Base-by-base conservation (phyloP, 2,329 filamentous ascomycete genomes). In the Lanzia echinophila region DNA sequence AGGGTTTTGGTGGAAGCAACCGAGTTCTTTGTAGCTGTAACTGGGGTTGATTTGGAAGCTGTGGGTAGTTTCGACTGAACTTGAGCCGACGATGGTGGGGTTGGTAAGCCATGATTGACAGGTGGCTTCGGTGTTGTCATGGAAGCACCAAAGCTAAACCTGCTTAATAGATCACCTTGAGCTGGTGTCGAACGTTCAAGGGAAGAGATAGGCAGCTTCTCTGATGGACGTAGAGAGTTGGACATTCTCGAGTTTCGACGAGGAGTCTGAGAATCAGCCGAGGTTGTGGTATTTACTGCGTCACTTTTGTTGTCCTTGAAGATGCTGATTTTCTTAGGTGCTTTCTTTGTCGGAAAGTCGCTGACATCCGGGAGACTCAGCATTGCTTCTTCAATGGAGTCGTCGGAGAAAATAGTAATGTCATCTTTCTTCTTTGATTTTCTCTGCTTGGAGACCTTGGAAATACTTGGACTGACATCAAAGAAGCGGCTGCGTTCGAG, bases 361-460 rank as follows among this genome's bases (percentile, higher is more conserved):
- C 60, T 62, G 31, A 58, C 47, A 58, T 77, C 71, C 8, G 72
- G 68, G 38, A 78, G 64, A 50, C 68, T 70, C 3, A 72, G 65
- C 69, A 78, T 75, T 7, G 73, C 73, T 31, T 76, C 73, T 56
- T 78, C 75, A 24, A 76, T 69, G 4, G 73, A 70, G 58, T 79
- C 76, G 60, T 81, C 78, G 1, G 77, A 79, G 61, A 75, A 79
- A 4, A 80, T 72, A 22, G 71, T 72, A 53, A 79, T 67, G 8
- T 68, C 68, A 13, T 72, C 69, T 52, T 72, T 71, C 51, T 72
- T 73, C 19, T 67, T 64, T 59, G 71, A 72, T 56, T 72, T 75
- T 17, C 55, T 71, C 41, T 67, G 65, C 36, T 60, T 63, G 8
- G 54, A 36, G 57, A 63, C 41, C 64, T 60, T 60, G 68, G 71